phyloP scores from a whole-genome alignment of 2,329 filamentous ascomycete genomes.

The Plectosphaerella cucumerina region DNA sequence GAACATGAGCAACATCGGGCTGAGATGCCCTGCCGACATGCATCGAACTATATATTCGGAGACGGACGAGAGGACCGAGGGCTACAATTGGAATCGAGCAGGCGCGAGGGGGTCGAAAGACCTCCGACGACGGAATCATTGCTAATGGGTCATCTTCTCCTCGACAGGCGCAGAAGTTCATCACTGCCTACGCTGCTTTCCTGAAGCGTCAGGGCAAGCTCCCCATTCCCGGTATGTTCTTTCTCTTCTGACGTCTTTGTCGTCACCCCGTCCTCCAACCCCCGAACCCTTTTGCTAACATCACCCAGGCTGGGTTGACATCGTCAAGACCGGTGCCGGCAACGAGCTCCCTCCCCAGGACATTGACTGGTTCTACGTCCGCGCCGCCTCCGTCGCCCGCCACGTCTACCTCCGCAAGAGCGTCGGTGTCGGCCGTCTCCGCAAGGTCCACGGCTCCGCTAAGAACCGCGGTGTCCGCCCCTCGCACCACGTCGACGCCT shows the following conservation, averaged over 20 bases:
- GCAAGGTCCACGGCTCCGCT: constrained; percentile 91
- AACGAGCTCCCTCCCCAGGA: constrained; percentile 98
- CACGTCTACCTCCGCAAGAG: constrained; percentile 99
- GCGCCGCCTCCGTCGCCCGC: constrained; percentile 90
- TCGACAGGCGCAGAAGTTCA: constrained; percentile 80
- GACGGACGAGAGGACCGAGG: background rate
- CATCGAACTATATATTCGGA: background rate
- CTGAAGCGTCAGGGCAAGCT: constrained; percentile 94
- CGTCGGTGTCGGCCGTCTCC: constrained; percentile 94
- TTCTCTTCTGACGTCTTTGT: background rate
- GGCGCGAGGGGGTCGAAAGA: constrained; percentile 70
- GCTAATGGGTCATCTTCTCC: constrained; percentile 54
- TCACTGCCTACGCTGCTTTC: constrained; percentile 80
- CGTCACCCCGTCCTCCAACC: background rate
- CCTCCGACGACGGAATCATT: constrained; percentile 70
- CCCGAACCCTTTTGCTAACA: constrained; percentile 15
- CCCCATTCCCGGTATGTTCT: constrained; percentile 73
- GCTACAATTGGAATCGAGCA: constrained; percentile 46
- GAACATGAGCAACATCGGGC: background rate
- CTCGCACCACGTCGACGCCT: constrained; percentile 92
- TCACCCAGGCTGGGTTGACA: constrained; percentile 87
- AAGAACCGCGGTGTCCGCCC: constrained; percentile 96
- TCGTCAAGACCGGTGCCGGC: constrained; percentile 94
- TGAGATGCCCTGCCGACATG: background rate
- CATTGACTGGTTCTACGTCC: constrained; percentile 93